Evolutionary conservation across 2,329 filamentous ascomycete genomes (phyloP), one percentile per base, ranked within the genome.

Genomic region (Bipolaris oryzae): DNA sequence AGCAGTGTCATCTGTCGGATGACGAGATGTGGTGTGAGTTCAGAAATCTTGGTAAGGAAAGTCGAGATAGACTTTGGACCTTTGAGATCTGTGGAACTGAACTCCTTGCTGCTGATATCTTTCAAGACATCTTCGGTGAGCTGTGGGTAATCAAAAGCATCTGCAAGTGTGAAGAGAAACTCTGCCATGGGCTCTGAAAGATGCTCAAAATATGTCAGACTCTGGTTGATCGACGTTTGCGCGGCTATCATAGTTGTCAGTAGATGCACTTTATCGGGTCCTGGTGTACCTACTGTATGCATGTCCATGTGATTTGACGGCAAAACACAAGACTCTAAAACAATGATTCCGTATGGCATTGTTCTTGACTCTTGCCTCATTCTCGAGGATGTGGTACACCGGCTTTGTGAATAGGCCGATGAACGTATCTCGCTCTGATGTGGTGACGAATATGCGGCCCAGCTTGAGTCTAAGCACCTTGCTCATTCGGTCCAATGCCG

Each of bases 151-250:
- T 99, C 95, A 79, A 98, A 99, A 79, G 97, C 94, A 74, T 98
- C 93, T 1, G 93, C 89, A 23, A 99, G 82, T 70, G 98, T 99
- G 69, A 98, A 92, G 4, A 99, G 81, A 69, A 99, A 96, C 75
- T 99, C 96, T 31, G 95, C 95, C 95, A 99, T 99, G 1, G 95
- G 95, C 72, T 99, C 95, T 0, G 95, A 94, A n/a, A 99, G 80
- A 76, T 99, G 95, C 78, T 99, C 95, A 70, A 98, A 99, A 75
- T 99, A 99, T 5, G 95, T 96, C 64, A 99, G 80, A 73, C 95
- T 98, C 76, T 99, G 95, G 52, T 98, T 93, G 70, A 99, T 96
- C 43, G 93, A 96, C 45, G 96, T 98, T 82, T 99, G 95, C 1
- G 95, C 95, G 49, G 91, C 91, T 96, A 68, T 7, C 38, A 21